Evolutionary conservation across 169 alveolate species (phyloP).

Genomic region (Cyclospora cayetanensis): DNA sequence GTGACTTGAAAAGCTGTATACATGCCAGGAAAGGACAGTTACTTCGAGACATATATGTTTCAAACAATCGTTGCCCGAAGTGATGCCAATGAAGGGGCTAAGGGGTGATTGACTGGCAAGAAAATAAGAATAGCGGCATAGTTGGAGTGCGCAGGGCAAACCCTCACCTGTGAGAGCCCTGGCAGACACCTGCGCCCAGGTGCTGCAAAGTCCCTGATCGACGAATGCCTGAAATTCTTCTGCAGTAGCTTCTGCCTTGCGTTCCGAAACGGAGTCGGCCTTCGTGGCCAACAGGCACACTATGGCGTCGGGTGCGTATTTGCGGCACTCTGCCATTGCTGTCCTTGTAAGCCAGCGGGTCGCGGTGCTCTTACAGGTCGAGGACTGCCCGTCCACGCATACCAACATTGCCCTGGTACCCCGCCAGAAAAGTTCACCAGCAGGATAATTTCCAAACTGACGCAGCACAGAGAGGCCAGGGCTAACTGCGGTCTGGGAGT

Average conservation of each 20-base stretch:
- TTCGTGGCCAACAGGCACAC: background rate
- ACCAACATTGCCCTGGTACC: constrained; percentile 26
- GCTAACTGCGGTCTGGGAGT: no score
- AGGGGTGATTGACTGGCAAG: background rate
- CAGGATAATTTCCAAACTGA: background rate
- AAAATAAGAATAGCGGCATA: background rate
- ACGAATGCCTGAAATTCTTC: constrained; percentile 20
- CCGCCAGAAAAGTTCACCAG: constrained; percentile 1
- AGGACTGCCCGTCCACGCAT: constrained; percentile 26
- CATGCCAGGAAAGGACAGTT: background rate
- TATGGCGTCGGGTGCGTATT: background rate
- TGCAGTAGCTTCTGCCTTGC: background rate
- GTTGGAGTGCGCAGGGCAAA: background rate
- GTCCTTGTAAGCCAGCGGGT: background rate
- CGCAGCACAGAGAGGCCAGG: background rate
- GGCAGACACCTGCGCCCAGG: constrained; percentile 27
- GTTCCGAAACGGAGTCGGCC: background rate
- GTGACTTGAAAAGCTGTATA: background rate
- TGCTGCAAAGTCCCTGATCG: background rate
- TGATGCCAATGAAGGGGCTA: background rate
- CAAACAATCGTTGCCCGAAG: background rate
- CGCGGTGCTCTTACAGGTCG: background rate
- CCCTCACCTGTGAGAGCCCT: background rate
- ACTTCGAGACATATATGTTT: background rate
- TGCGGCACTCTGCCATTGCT: background rate